phyloP scores from a whole-genome alignment of 2,329 filamentous ascomycete species.

The Calonectria ilicicola region DNA sequence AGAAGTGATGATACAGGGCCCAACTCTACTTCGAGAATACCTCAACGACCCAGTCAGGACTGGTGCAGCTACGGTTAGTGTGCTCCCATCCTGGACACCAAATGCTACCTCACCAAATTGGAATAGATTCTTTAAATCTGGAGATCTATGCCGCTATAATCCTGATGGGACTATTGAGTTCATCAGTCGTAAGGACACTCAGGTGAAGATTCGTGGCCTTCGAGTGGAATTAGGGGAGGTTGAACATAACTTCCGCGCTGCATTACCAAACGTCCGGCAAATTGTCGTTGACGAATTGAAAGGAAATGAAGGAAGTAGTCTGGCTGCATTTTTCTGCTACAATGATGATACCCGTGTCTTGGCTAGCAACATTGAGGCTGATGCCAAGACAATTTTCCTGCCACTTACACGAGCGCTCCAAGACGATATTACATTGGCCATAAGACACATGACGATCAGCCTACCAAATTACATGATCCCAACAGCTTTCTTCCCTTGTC shows the following conservation, averaged over 20 bases:
- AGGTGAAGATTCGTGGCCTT: slow-evolving; percentile 68
- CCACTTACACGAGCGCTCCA: not conserved
- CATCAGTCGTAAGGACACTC: slow-evolving; percentile 54
- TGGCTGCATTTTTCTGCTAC: not conserved
- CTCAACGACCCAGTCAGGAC: slow-evolving; percentile 17
- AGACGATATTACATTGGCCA: not conserved
- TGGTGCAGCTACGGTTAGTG: slow-evolving; percentile 47
- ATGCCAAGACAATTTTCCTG: not conserved
- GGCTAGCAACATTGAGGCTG: not conserved
- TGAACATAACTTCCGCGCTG: not conserved
- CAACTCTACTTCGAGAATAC: slow-evolving; percentile 40
- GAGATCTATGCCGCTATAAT: not conserved
- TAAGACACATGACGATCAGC: not conserved
- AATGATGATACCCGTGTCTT: not conserved
- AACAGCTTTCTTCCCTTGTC: not conserved
- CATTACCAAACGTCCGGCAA: not conserved
- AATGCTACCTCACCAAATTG: not conserved
- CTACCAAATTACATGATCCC: not conserved
- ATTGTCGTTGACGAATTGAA: not conserved
- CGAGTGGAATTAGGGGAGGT: slow-evolving; percentile 36
- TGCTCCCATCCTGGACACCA: not conserved
- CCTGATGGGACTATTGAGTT: not conserved
- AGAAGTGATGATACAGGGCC: slow-evolving; percentile 39
- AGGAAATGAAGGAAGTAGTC: not conserved
- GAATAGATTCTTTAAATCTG: not conserved